Base-by-base conservation (phyloP, 2,329 filamentous ascomycete species). In the Xylariaceae sp. region DNA sequence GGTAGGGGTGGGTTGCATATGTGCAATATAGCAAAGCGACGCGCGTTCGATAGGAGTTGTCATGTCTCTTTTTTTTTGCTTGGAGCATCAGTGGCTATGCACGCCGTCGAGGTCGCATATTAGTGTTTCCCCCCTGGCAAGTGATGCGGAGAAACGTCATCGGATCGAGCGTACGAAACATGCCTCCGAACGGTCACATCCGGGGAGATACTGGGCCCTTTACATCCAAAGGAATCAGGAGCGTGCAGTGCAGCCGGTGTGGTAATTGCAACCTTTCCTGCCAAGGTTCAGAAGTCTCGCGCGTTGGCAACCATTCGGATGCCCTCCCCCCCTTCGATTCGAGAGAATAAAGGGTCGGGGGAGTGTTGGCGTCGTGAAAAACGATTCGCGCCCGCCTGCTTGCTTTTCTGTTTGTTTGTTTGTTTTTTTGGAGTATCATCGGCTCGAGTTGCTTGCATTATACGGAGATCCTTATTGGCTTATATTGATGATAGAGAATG, bases 1-100 rank as follows among this genome's bases (percentile, higher is more conserved):
- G 19, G 19, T 19, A 6, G 19, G 19, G 46, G 34, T 41, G 40
- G 48, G 35, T 49, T 54, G 43, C 41, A 53, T 54, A 32, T 32
- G 43, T 19, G 41, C 40, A 50, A 35, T 42, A 53, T 50, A 40
- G 32, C 12, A 8, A 19, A 19, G 35, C 35, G 35, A 26, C 31
- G 35, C 40, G 39, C 30, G 43, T 49, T 54, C 11, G 35, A 37
- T 37, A 11, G 30, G 39, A 40, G 40, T 34, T 47, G 35, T 35
- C 50, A 30, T 34, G 19, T 19, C 19, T 19, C 19, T 19, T 19
- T 19, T 19, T 19, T 19, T 19, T 19, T 19, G 31, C 40, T 44
- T 40, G 32, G 48, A 51, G 9, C 26, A 44, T 26, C 19, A 37
- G 27, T 19, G 39, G 39, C 39, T 9, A 40, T 40, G 26, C 12